Base-by-base conservation (phyloP, 2,329 filamentous ascomycete species). In the Emergomyces pasteurianus region DNA sequence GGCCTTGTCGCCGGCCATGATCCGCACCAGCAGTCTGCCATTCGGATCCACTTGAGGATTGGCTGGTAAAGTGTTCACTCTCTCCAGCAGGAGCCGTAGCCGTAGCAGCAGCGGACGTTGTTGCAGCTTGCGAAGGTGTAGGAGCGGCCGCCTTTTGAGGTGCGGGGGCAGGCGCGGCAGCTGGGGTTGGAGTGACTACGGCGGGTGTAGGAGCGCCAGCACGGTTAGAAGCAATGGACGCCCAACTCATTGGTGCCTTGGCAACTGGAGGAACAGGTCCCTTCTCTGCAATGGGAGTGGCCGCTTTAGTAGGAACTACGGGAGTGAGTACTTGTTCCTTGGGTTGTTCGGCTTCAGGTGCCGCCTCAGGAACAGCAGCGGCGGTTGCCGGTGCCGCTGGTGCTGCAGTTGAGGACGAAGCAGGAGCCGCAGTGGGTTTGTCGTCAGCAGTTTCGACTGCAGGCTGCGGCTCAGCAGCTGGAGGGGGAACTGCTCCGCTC, bases 21-120 rank as follows among this genome's bases (percentile, higher is more conserved):
- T 85, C 83, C 61, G 77, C 76, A 61, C 87, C 87, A 60, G 89
- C 92, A 56, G 89, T 92, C 75, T 96, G 92, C 94, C 94, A 99
- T 70, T 89, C 90, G 62, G 81, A 77, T 62, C 79, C 79, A 59
- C 85, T 83, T 57, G 89, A 89, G 55, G 87, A 89, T 75, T 96
- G 92, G 90, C 90, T 96, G 70, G 87, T 87, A 54, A 68, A 71
- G 64, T 63, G 68, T 53, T 80, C 66, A 36, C 67, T 61, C 83
- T 80, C 81, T 85, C 65, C 67, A 69, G 72, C 65, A 42, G 69
- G 59, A 38, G 76, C 63, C 57, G 77, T 65, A 55, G 78, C 68
- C 53, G 76, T 67, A 54, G 76, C 67, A 10, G 21, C 43, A 55
- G 76, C 65, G 34, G 75, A 66, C 60, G 73, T 70, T 38, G 73